Evolutionary conservation across 257 asterid species (phyloP), one percentile per base, ranked within the genome.

Genomic region (Linaria vulgaris): DNA sequence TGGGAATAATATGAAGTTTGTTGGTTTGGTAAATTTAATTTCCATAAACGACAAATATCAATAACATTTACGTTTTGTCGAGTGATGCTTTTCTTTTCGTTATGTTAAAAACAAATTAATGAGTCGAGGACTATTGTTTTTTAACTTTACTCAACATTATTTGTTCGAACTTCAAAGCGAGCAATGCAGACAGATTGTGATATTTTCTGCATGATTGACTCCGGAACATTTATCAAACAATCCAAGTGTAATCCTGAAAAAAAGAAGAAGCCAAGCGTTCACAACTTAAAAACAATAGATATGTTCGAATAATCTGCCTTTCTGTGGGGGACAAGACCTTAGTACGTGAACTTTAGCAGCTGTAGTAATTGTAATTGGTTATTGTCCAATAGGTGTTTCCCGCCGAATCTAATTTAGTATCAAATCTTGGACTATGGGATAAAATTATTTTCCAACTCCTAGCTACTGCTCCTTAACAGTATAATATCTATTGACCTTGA

Each of bases 291-390:
- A 34, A 7, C 41, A 34, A 34, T 3, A 3, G 41, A 7, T 1
- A 17, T 44, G 16, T 12, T 44, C 49, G 1, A 13, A 44, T 17
- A 44, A 44, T 44, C 49, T 44, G 17, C 16, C 49, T 44, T 44
- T 44, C 49, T n/a, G 49, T 44, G 17, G 3, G 49, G 49, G 49
- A 44, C 3, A 44, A 44, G 49, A 44, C 49, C 15, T 44, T 17
- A 27, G 34, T 2, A 2, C 34, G 3, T 44, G 12, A 41, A 9
- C 47, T 44, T 44, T 44, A 44, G 49, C 49, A 44, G 49, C 19
- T 44, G 49, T 11, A n/a, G n/a, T n/a, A n/a, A n/a, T n/a, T n/a
- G n/a, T 44, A 44, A 12, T 58, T 59, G 69, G 72, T 64, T 69
- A 65, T 46, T 70, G 51, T 16, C 72, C 79, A 53, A n/a, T 48